Evolutionary conservation across 345 rosid species (phyloP).

Genomic region (Cardamine occulta): DNA sequence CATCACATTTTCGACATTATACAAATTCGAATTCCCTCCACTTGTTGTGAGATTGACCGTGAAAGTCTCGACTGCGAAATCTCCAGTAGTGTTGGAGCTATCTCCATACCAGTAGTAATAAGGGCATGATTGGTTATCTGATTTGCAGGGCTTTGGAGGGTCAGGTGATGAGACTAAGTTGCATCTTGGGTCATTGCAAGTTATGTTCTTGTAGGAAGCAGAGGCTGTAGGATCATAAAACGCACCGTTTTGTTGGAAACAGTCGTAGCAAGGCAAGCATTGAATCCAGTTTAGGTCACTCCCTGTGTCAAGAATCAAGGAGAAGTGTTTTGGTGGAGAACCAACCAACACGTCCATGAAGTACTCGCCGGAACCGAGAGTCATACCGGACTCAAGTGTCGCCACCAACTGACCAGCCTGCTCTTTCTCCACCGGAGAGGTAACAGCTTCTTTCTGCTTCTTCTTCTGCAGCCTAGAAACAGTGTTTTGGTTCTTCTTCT

Average conservation of each 20-base stretch:
- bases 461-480: constrained; percentile 50
- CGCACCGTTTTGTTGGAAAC: constrained; percentile 85
- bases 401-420: constrained; percentile 70
- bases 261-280: constrained; percentile 81
- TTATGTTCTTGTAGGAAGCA: constrained; percentile 61
- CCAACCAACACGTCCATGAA: constrained; percentile 94
- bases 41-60: constrained; percentile 66
- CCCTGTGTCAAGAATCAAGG: constrained; percentile 94
- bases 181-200: constrained; percentile 71
- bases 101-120: constrained; percentile 90
- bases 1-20: constrained; percentile 67
- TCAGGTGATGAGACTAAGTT: constrained; percentile 75
- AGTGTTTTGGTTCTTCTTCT: constrained; percentile 80
- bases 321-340: constrained; percentile 86
- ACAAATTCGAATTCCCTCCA: constrained; percentile 54
- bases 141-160: constrained; percentile 63
- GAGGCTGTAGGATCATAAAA: constrained; percentile 72
- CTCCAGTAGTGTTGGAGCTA: constrained; percentile 87
- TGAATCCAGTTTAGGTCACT: constrained; percentile 98
- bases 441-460: constrained; percentile 26
- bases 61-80: constrained; percentile 78
- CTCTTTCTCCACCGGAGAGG: constrained; percentile 38
- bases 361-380: constrained; percentile 87
- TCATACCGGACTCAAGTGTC: constrained; percentile 82
- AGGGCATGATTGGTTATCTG: constrained; percentile 75